Conservation (phyloP, 2,329 filamentous ascomycete genomes). For the Curvularia sp. region DNA sequence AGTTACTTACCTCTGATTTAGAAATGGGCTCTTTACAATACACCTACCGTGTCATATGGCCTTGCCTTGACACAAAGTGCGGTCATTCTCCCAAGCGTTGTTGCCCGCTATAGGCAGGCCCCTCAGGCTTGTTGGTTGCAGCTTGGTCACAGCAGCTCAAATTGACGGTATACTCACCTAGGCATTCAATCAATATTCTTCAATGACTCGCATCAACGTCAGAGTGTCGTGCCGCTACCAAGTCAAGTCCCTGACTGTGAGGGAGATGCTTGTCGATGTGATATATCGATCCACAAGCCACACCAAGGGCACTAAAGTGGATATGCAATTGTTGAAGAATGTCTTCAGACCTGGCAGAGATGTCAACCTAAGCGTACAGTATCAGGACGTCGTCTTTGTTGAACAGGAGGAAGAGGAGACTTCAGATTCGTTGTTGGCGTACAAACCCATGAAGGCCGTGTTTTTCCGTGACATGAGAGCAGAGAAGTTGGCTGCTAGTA, state of each 20-base stretch:
- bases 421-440: not conserved
- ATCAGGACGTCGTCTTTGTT: not conserved
- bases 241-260: not conserved
- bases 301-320: not conserved
- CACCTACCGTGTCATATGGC: not conserved
- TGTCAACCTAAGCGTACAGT: not conserved
- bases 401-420: not conserved
- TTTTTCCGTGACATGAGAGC: not conserved
- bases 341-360: not conserved
- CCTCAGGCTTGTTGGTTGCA: not conserved
- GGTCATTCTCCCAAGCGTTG: not conserved
- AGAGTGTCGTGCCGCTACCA: no score
- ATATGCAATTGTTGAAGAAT: not conserved
- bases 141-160: not conserved
- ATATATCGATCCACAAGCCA: not conserved
- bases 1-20: not conserved
- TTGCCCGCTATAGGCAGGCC: not conserved
- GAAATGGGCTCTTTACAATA: not conserved
- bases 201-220: not conserved
- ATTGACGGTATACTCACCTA: not conserved
- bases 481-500: not conserved
- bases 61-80: not conserved
- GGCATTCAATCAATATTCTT: not conserved
- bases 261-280: not conserved
- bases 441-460: not conserved